Base-by-base conservation (phyloP, 257 asterid genomes). In the Penstemon eatonii region DNA sequence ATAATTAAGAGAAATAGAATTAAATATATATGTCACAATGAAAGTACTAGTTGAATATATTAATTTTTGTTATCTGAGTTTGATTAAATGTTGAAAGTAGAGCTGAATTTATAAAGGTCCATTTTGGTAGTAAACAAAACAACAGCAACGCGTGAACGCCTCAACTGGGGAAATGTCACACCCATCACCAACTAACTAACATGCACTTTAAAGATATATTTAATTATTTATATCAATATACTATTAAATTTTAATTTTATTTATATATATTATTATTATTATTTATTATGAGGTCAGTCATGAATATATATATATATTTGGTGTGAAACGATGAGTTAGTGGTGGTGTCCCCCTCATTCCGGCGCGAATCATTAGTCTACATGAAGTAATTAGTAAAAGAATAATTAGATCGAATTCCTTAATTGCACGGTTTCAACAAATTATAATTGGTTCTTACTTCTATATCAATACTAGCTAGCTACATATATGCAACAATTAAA, bases 91-190 rank as follows among this genome's bases (percentile, higher is more conserved):
- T 56, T 10, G 60, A 53, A 56, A 15, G 60, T 65, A 5, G 6
- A 15, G 65, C 63, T 41, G 63, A 61, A 73, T 78, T 69, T 78
- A 78, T 78, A 78, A 43, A 67, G 65, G 15, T 51, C 36, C 63
- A n/a, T 6, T 71, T 41, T n/a, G 60, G 49, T 38, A 49, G 60
- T 44, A 5, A 36, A 6, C 56, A 51, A 25, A 25, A 7, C n/a
- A 56, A 56, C 60, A 40, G 41, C 18, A 4, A 74, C 74, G 76
- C 68, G 75, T 51, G 25, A 51, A 53, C 6, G 65, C 15, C 43
- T 57, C 52, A 8, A 8, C 54, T 39, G 41, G 33, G 76, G 69
- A 65, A 78, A 13, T 51, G 70, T 60, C 82, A 61, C 51, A 54
- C 55, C 40, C 67, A 63, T 63, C 44, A 46, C 56, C 73, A 50